phyloP scores from a whole-genome alignment of 805 yeast genomes.

The Suhomyces kilbournensis region DNA sequence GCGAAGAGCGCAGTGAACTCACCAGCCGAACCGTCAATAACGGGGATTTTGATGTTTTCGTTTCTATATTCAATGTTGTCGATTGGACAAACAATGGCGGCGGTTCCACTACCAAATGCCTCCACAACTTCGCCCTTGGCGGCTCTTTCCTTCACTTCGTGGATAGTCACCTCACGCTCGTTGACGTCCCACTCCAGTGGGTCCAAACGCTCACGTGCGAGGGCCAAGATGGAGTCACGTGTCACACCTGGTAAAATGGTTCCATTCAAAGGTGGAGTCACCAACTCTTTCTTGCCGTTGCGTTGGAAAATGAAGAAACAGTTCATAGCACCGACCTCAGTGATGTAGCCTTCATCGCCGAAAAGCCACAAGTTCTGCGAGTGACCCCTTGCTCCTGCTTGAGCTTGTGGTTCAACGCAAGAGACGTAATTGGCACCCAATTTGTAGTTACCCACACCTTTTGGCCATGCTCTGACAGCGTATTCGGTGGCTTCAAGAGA shows the following conservation, averaged over 20 bases:
- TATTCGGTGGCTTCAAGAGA: constrained; percentile 90
- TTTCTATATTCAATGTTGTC: constrained; percentile 80
- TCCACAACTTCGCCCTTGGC: constrained; percentile 80
- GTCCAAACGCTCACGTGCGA: constrained; percentile 74
- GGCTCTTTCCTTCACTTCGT: constrained; percentile 76
- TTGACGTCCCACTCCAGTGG: constrained; percentile 73
- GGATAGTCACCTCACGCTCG: constrained; percentile 81
- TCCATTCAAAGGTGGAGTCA: constrained; percentile 95
- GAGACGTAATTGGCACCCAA: constrained; percentile 98
- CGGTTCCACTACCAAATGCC: constrained; percentile 97
- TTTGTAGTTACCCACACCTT: constrained; percentile 94
- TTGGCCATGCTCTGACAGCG: constrained; percentile 99
- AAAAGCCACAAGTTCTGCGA: constrained; percentile 96
- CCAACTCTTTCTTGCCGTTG: constrained; percentile 87
- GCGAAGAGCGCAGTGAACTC: constrained; percentile 72
- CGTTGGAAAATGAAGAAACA: constrained; percentile 75
- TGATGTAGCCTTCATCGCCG: constrained; percentile 79
- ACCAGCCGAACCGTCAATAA: constrained; percentile 78
- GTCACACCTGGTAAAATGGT: constrained; percentile 96
- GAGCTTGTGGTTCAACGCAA: constrained; percentile 82
- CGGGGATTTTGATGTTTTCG: constrained; percentile 69
- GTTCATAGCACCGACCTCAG: constrained; percentile 98
- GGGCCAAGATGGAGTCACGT: constrained; percentile 79
- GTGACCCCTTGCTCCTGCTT: constrained; percentile 87
- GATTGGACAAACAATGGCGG: constrained; percentile 94